Base-by-base conservation (phyloP, 2,329 filamentous ascomycete genomes). In the Cladosporium halotolerans region DNA sequence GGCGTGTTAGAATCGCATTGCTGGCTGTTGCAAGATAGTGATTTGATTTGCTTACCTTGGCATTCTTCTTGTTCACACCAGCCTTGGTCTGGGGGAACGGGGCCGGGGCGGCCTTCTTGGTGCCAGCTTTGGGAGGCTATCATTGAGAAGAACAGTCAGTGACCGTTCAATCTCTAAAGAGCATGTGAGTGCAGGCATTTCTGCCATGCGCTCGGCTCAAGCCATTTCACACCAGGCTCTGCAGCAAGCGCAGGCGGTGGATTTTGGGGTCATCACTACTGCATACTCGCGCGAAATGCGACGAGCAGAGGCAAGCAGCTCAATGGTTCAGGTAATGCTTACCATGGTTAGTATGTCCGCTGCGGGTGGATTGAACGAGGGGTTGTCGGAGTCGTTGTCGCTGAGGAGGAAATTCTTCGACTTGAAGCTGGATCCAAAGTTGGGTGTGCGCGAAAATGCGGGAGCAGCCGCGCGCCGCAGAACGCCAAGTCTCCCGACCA, bases 121-220 rank as follows among this genome's bases (percentile, higher is more conserved):
- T 44, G 71, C 60, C 90, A 70, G 74, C 70, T 82, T 97, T 99
- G 75, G 92, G 88, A 87, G 93, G 89, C 93, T 97, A 81, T 97
- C 91, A 97, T 97, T 93, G 92, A 97, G 92, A 69, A 89, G 95
- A 91, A 93, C 88, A 95, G 89, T 95, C 88, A 96, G 90, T 86
- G 75, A 88, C 86, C 89, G 88, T 84, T 86, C 83, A 86, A 60
- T 68, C 89, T 95, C 89, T 95, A 95, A 78, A 85, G 89, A 93
- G 86, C 52, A 32, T 47, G 76, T 74, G 70, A 63, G 69, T 68
- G 69, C 34, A 70, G 73, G 73, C 55, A 79, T 78, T 81, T 77
- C 76, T 77, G 77, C 77, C 78, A 62, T 62, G 58, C 59, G 62
- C 63, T 63, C 70, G 71, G 66, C 76, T 80, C 79, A 79, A 81